phyloP scores from a whole-genome alignment of 2,329 filamentous ascomycete species.

The Alternaria triticina region DNA sequence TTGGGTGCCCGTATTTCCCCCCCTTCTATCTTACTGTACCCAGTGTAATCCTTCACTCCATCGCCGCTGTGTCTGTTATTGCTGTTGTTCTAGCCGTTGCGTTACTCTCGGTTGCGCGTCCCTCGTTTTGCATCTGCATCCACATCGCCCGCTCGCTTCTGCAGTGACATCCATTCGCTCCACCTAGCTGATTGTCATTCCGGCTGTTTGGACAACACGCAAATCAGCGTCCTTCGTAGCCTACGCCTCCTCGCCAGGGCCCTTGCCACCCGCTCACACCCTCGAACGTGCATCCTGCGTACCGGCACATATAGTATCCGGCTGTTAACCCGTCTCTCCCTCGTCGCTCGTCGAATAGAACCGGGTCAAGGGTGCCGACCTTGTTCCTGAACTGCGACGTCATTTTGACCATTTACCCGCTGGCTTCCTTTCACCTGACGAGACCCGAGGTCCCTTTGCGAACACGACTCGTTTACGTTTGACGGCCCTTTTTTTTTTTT shows the following conservation, averaged over 20 bases:
- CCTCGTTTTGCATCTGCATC: not conserved
- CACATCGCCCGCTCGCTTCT: constrained; percentile 8
- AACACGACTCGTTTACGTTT: constrained; percentile 1
- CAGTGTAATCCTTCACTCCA: not conserved
- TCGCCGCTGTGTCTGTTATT: not conserved
- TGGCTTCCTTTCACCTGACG: not conserved
- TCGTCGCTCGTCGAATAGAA: constrained; percentile 1
- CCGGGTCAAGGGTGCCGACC: constrained; percentile 5
- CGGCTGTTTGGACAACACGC: constrained; percentile 3
- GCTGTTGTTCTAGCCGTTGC: not conserved
- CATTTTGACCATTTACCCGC: constrained; percentile 21
- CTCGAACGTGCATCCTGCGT: not conserved
- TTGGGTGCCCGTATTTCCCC: not conserved
- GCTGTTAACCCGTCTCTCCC: not conserved
- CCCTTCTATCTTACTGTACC: not conserved
- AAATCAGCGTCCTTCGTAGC: not conserved
- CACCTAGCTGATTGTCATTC: constrained; percentile 4
- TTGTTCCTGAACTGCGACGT: constrained; percentile 29
- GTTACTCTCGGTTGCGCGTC: constrained; percentile 2
- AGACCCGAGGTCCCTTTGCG: not conserved
- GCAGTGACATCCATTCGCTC: not conserved
- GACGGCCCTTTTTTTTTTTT: not conserved
- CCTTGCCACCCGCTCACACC: constrained; percentile 1
- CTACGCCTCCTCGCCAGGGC: not conserved
- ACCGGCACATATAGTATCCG: not conserved